These are phyloP conservation scores for Blastomyces emzantsi DNA, from an alignment of 2,329 filamentous ascomycete genomes.

Conservation along the genomic window DNA sequence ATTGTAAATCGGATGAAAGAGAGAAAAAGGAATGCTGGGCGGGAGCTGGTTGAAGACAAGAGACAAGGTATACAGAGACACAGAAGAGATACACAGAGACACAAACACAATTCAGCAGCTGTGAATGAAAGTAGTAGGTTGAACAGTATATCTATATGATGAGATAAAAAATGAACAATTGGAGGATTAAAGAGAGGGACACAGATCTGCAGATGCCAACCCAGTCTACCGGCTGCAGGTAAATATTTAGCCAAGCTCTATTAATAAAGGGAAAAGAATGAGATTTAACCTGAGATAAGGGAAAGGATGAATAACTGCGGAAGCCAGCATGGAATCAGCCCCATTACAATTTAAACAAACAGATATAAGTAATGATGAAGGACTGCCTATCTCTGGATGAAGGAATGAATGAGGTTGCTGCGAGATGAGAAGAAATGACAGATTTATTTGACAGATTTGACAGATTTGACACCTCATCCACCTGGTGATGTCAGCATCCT, in stretches of 20 bases:
- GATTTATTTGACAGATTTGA: too few relatives aligned
- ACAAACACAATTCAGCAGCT: constrained; percentile 4
- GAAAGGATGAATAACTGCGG: neutral
- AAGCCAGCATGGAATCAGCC: neutral
- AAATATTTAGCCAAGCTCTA: neutral
- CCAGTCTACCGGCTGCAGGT: neutral
- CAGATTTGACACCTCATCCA: neutral
- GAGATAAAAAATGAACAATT: neutral
- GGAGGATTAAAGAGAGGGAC: neutral
- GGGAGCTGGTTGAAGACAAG: constrained; percentile 12
- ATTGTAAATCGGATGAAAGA: constrained; percentile 12
- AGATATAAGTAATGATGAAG: neutral
- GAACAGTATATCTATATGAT: neutral
- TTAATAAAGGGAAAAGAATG: neutral
- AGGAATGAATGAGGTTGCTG: neutral
- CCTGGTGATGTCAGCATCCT: constrained; percentile 7
- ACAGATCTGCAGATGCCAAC: neutral
- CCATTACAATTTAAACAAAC: neutral
- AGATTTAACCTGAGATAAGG: neutral
- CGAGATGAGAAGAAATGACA: neutral
- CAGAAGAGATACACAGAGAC: neutral
- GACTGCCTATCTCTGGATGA: neutral
- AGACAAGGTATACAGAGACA: neutral
- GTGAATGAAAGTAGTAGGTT: neutral
- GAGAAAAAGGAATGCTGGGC: neutral